phyloP scores from a whole-genome alignment of 768 basidiomycete genomes.

The Lactarius hengduanensis region DNA sequence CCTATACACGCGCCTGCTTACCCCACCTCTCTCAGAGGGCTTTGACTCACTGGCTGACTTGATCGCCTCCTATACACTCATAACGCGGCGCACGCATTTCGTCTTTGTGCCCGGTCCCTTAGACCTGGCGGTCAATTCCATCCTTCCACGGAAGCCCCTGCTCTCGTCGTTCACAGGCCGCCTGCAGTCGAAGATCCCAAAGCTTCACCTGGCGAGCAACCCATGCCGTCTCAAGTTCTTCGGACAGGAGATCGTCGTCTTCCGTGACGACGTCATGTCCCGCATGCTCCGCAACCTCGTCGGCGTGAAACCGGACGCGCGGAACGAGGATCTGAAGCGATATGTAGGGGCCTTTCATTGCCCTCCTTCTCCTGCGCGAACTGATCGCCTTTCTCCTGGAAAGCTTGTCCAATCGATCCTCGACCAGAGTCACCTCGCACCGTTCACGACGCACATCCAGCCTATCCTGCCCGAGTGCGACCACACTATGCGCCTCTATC shows the following conservation, averaged over 20 bases:
- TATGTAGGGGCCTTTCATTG: conserved; percentile 55
- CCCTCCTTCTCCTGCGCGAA: neutral
- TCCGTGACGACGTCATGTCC: conserved; percentile 90
- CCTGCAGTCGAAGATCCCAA: conserved; percentile 70
- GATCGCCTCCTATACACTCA: conserved; percentile 74
- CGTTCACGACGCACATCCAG: conserved; percentile 79
- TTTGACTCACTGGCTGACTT: conserved; percentile 87
- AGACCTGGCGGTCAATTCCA: conserved; percentile 79
- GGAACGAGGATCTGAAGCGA: conserved; percentile 80
- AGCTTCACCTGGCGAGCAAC: conserved; percentile 81
- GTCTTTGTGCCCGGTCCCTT: conserved; percentile 93
- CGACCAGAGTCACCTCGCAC: conserved; percentile 93
- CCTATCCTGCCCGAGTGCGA: conserved; percentile 89
- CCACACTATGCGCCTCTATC: conserved; percentile 89
- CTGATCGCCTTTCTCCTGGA: neutral
- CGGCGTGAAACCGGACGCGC: conserved; percentile 77
- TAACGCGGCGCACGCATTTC: conserved; percentile 81
- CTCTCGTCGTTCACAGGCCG: conserved; percentile 71
- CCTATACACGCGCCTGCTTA: neutral
- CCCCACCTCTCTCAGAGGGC: conserved; percentile 55
- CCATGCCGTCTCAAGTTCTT: conserved; percentile 96
- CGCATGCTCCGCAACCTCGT: conserved; percentile 91
- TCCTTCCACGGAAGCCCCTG: conserved; percentile 78
- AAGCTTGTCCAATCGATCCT: conserved; percentile 96
- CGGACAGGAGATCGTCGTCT: conserved; percentile 92